Base-by-base conservation (phyloP, 202 grass and related monocot species). In the Hordeum pubiflorum region DNA sequence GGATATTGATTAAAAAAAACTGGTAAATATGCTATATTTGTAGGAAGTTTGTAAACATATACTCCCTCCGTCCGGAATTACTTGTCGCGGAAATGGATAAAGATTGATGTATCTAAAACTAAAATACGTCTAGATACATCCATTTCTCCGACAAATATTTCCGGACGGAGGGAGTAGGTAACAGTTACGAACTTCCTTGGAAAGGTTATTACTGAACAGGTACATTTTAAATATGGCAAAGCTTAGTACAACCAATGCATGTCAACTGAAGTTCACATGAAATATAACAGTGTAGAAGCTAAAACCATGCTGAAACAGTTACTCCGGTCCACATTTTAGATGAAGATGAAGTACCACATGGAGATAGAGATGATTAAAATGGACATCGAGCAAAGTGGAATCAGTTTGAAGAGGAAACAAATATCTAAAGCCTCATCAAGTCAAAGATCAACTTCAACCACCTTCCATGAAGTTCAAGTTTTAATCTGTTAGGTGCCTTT, bases 251-350 rank as follows among this genome's bases (percentile, higher is more conserved):
- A 64, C 20, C 14, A 22, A 31, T 57, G 7, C 7, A 67, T 36
- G 58, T 8, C 43, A 67, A 69, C 39, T 61, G 7, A 85, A 76
- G 33, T 52, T 17, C 4, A 70, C 10, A 81, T 41, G 31, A 73
- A 44, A 81, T 39, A 75, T n/a, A 78, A 33, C 22, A 50, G 29
- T 39, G 32, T n/a, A 57, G 27, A 82, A 87, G 22, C 10, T 79
- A 67, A 6, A 83, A 79, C 24, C 63, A 62, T 22, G 31, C 10
- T 7, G 29, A 10, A 31, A 31, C 26, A 7, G 34, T 50, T 50
- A 50, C 46, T 17, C 14, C 14, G 0, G 44, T 48, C 4, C 14
- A 48, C 43, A 17, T 71, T 72, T 32, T 29, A 72, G 7, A 50
- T 5, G 0, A 41, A 72, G 7, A 50, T 5, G 0, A 41, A 29